phyloP scores from a whole-genome alignment of 2,329 filamentous ascomycete species.

The Botrytis paeoniae region DNA sequence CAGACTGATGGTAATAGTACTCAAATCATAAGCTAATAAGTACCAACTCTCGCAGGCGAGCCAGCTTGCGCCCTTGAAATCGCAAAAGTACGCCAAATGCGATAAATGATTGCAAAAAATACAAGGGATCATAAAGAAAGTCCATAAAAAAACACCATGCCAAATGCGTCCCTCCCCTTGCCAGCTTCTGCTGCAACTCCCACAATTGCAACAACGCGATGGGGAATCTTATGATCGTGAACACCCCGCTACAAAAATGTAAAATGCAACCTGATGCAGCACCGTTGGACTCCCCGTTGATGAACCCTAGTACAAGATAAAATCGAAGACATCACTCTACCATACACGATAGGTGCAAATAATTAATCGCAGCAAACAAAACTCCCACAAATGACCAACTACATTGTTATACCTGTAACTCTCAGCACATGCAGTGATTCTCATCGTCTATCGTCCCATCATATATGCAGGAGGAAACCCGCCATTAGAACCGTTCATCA shows the following conservation, averaged over 20 bases:
- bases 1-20: constrained; percentile 28
- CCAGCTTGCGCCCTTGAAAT: constrained; percentile 34
- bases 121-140: constrained; percentile 24
- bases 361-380: constrained; percentile 23
- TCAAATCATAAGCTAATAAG: constrained; percentile 22
- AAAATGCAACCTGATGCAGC: constrained; percentile 35
- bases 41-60: constrained; percentile 30
- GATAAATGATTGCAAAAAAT: constrained; percentile 34
- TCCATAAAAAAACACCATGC: constrained; percentile 27
- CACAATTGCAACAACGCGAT: constrained; percentile 35
- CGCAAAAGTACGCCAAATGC: constrained; percentile 32
- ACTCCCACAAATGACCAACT: constrained; percentile 22
- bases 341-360: constrained; percentile 5
- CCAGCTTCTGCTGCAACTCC: constrained; percentile 36
- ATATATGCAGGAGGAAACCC: constrained; percentile 39
- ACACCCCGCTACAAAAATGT: constrained; percentile 36
- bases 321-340: constrained; percentile 23
- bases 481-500: constrained; percentile 34
- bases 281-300: constrained; percentile 31
- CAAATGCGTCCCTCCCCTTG: constrained; percentile 33
- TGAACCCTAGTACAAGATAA: constrained; percentile 30
- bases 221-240: constrained; percentile 39
- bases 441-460: constrained; percentile 38
- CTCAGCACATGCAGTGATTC: constrained; percentile 7
- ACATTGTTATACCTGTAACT: background rate